phyloP scores from a whole-genome alignment of 2,329 filamentous ascomycete genomes.

The Ophiostoma triangulosporum region DNA sequence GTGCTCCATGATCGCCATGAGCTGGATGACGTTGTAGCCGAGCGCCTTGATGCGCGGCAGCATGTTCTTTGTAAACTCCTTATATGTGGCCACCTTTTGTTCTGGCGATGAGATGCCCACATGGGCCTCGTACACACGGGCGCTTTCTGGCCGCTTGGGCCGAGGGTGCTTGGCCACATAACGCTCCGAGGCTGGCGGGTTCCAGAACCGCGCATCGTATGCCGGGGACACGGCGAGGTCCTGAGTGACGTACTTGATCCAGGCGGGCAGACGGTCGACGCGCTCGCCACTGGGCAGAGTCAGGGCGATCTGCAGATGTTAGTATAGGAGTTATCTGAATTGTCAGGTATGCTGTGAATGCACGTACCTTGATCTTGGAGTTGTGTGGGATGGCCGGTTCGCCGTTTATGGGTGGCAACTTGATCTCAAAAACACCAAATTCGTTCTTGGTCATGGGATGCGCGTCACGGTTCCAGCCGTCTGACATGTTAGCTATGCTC shows the following conservation, averaged over 20 bases:
- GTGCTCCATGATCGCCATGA: slow-evolving; percentile 99
- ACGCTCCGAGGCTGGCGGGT: slow-evolving; percentile 61
- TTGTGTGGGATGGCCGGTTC: slow-evolving; percentile 75
- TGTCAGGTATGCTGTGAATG: not conserved
- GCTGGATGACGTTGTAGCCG: slow-evolving; percentile 93
- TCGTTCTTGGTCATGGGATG: slow-evolving; percentile 78
- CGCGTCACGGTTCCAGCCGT: slow-evolving; percentile 73
- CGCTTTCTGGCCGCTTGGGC: slow-evolving; percentile 71
- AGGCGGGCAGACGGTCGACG: slow-evolving; percentile 80
- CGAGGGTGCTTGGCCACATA: slow-evolving; percentile 76
- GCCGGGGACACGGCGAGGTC: slow-evolving; percentile 78
- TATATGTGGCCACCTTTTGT: slow-evolving; percentile 79
- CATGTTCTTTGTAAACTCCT: slow-evolving; percentile 90
- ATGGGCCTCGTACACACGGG: slow-evolving; percentile 96
- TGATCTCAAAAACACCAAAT: slow-evolving; percentile 80
- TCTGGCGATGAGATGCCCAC: slow-evolving; percentile 94
- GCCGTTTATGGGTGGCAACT: slow-evolving; percentile 57
- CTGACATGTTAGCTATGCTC: slow-evolving; percentile 26
- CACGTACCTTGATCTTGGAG: slow-evolving; percentile 79
- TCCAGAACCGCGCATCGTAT: slow-evolving; percentile 96
- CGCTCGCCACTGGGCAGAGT: slow-evolving; percentile 65
- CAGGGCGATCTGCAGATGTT: slow-evolving; percentile 56
- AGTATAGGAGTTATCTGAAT: not conserved
- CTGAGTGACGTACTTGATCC: slow-evolving; percentile 96
- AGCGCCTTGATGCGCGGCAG: slow-evolving; percentile 79